Base-by-base conservation (phyloP, 306 rosid genomes). In the Quercus parvula region DNA sequence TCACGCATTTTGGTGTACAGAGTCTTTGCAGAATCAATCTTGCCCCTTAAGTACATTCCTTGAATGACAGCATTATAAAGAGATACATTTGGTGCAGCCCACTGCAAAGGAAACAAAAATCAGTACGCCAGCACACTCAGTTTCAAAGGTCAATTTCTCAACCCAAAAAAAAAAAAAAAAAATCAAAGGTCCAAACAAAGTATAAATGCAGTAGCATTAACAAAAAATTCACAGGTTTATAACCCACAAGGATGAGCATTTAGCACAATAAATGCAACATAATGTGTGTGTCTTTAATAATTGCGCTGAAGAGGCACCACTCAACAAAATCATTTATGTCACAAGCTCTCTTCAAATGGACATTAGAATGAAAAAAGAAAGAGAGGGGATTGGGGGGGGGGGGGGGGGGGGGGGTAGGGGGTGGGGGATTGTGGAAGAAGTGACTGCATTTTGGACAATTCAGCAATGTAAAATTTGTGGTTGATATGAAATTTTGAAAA, bases 1-100 rank as follows among this genome's bases (percentile, higher is more conserved):
- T 90, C 75, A 0, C 83, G 86, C 99, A 95, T 91, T 73, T 86
- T 88, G 14, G 24, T 5, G 66, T 91, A 90, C 46, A 89, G 84
- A 85, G 88, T 88, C 73, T 89, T 91, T 12, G 94, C 94, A 52
- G 75, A 79, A 46, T 90, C 84, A 25, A 70, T 79, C 79, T 90
- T 89, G 69, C 94, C 80, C 64, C 86, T 77, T 28, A 91, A 87
- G 89, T 92, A 91, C 96, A 91, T 75, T 83, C 95, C 98, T 80
- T 95, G 99, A 77, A 92, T 64, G 24, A 72, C 95, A 31, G 92
- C 91, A 75, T 95, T 91, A 79, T 90, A 95, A 7, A 95, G 87
- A 27, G 94, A 78, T 9, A 84, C 87, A 77, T 88, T 83, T 25
- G 92, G 91, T 76, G 56, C 81, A 56, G 56, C 77, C 71, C 58